Evolutionary conservation across 176 grass and related monocot genomes (phyloP).

Genomic region (Ensete glaucum): DNA sequence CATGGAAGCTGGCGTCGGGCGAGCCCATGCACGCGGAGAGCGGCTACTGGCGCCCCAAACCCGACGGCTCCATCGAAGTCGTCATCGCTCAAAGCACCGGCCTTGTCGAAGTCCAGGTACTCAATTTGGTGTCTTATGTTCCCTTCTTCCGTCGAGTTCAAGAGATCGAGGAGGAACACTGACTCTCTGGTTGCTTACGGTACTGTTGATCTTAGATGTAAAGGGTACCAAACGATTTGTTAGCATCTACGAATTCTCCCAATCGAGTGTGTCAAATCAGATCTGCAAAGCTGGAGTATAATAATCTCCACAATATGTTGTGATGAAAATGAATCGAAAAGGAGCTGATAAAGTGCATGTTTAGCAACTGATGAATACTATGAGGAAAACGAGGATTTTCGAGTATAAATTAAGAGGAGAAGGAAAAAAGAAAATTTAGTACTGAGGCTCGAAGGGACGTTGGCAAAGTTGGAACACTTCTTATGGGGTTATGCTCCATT

Average conservation of each 20-base stretch:
- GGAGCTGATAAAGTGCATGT: background rate
- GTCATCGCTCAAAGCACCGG: conserved; percentile 85
- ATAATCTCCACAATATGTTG: background rate
- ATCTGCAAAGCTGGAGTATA: background rate
- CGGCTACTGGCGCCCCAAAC: conserved; percentile 73
- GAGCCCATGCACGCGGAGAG: conserved; percentile 92
- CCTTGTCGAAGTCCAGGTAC: conserved; percentile 67
- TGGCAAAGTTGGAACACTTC: background rate
- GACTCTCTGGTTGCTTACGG: background rate
- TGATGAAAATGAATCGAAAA: background rate
- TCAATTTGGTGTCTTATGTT: background rate
- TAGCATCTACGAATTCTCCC: no score
- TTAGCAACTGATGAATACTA: background rate
- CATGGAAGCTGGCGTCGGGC: conserved; percentile 58
- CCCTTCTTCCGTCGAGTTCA: background rate
- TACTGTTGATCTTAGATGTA: background rate
- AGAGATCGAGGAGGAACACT: background rate
- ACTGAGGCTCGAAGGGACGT: background rate
- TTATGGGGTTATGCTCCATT: background rate
- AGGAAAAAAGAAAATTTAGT: no score
- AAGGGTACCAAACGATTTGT: no score
- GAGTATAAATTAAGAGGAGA: background rate
- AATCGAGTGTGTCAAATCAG: background rate
- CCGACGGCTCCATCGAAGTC: conserved; percentile 63
- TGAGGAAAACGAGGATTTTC: background rate